These are phyloP conservation scores for Herpotrichia juniperi DNA, from an alignment of 2,329 filamentous ascomycete species.

Conservation along the genomic window DNA sequence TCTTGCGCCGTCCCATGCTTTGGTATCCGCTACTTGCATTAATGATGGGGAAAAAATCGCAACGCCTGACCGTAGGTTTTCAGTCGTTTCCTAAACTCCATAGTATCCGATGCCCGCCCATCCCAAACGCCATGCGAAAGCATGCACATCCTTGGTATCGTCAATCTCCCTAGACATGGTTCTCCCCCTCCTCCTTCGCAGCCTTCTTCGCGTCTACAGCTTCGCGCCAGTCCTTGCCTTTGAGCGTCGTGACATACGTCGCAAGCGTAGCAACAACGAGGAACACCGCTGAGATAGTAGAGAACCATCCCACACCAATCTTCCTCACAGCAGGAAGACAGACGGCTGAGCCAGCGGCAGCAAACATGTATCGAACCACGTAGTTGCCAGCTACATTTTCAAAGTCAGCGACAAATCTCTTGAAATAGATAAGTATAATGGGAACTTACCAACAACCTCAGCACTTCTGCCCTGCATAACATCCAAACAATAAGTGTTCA, in stretches of 20 bases:
- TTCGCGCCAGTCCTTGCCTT: slow-evolving; percentile 60
- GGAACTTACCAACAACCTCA: slow-evolving; percentile 65
- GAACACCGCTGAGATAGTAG: slow-evolving; percentile 69
- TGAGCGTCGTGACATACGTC: slow-evolving; percentile 57
- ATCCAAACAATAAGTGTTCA: slow-evolving; percentile 84
- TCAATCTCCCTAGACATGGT: slow-evolving; percentile 18
- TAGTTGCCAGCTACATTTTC: slow-evolving; percentile 71
- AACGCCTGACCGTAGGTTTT: no score
- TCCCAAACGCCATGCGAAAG: no score
- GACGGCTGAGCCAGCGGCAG: slow-evolving; percentile 71
- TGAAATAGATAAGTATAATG: background rate
- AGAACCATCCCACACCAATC: slow-evolving; percentile 84
- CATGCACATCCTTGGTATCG: no score
- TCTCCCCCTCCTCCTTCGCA: slow-evolving; percentile 40
- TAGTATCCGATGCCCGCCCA: no score
- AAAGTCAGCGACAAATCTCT: background rate
- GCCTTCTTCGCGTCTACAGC: slow-evolving; percentile 58
- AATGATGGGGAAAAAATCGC: no score
- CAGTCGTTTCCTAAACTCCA: no score
- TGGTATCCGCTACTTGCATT: no score
- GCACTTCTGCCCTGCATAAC: slow-evolving; percentile 75
- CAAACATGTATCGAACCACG: slow-evolving; percentile 76
- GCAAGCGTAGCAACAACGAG: slow-evolving; percentile 55
- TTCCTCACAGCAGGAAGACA: slow-evolving; percentile 75
- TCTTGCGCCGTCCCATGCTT: no score